Evolutionary conservation across 495 filamentous ascomycete species (phyloP), one percentile per base, ranked within the genome.

Genomic region (Venustampulla echinocandica): DNA sequence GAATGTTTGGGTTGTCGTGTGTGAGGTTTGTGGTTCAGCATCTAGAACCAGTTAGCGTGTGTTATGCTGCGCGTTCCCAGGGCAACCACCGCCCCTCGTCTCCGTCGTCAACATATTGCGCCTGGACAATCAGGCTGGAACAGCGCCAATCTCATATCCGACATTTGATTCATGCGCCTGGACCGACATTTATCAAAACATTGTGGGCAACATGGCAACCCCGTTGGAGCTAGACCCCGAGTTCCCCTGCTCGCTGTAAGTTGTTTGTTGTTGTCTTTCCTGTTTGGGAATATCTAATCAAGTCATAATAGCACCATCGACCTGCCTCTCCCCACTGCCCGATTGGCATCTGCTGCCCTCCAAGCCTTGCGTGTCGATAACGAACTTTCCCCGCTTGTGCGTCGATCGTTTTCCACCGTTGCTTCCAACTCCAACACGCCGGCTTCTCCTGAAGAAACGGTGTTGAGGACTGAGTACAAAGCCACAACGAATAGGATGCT

Each of bases 401-500:
- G 72, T 14, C 83, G 93, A 21, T 68, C 68, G 10, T 81, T 96
- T 48, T 68, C 75, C 33, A 74, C 87, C 14, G 61, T 61, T 10
- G 44, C 68, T 6, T 54, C 68, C 3, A 25, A 58, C 22, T 42
- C 57, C 3, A 27, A 61, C 42, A 47, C 60, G 36, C 22, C 56
- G 27, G 40, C 33, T 13, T 27, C 39, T 4, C 60, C 61, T 1
- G 59, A 66, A 11, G 61, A 73, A 42, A 79, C 72, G 3, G 67
- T 89, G 4, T 71, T 98, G 35, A 68, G 74, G 28, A 82, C 82
- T 9, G 76, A 83, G 41, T 98, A 97, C 68, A 77, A 74, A 38
- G 92, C 92, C 0, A 89, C 87, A 0, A 97, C 92, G 13, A 92
- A 94, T 53, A 81, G 92, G 46, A 96, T 96, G 93, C 73, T 98